Evolutionary conservation across 495 filamentous ascomycete genomes (phyloP), one percentile per base, ranked within the genome.

Genomic region (Xylaria bambusicola): DNA sequence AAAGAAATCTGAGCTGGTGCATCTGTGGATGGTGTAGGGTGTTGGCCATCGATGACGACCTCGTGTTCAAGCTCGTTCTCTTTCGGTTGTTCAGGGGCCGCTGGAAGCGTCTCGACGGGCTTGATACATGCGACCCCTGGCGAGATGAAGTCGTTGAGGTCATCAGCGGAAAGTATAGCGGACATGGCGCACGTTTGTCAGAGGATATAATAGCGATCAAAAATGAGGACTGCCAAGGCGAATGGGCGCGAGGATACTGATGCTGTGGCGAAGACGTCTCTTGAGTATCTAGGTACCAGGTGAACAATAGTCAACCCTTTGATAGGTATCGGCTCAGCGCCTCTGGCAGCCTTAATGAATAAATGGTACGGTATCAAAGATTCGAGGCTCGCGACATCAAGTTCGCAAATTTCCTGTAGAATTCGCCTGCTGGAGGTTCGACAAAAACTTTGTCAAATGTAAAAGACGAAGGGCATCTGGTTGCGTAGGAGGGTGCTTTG

Each of bases 101-200:
- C 63, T 0, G 92, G 93, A 12, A 98, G 82, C 1, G 90, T 91
- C 71, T 98, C 94, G 63, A 98, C 84, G 18, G 94, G 94, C 68
- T 98, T 98, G 73, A 98, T 97, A 75, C 94, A 98, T 35, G 94
- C 94, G 59, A 98, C 91, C 35, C 94, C 94, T 6, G 94, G 94
- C 29, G 88, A 92, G 68, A 98, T 98, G 77, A 98, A 98, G 80
- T 98, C 94, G 78, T 98, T 98, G 60, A 98, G 80, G 73, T 96
- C 92, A 76, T 98, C 93, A 61, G 88, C 90, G 50, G 93, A 97
- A 58, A 98, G 87, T 61, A 98, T 98, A 26, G 94, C 94, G 62
- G 89, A 93, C 93, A 98, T 98, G 57, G 70, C 80, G 69, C 38
- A 31, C 35, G 23, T n/a, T 21, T 23, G 36, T 40, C 35, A 46